These are phyloP conservation scores for Margaritispora aquatica DNA, from an alignment of 495 filamentous ascomycete genomes.

Conservation along the genomic window DNA sequence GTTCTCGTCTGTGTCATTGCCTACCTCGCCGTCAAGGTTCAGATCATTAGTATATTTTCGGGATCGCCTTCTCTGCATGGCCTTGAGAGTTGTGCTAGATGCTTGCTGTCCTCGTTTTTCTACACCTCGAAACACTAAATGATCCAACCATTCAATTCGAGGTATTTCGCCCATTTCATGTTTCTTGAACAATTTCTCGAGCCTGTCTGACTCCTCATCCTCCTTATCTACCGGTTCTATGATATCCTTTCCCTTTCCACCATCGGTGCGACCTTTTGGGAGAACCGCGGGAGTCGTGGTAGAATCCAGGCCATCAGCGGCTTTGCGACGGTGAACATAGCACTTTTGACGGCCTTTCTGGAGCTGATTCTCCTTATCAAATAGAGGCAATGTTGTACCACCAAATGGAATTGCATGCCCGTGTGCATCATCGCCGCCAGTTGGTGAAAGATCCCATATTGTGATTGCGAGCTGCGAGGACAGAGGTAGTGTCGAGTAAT, in stretches of 20 bases:
- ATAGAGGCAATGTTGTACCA: constrained; percentile 83
- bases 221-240: constrained; percentile 44
- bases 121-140: constrained; percentile 79
- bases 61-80: constrained; percentile 21
- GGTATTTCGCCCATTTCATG: constrained; percentile 97
- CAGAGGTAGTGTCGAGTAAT: constrained; percentile 70
- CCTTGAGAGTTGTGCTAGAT: constrained; percentile 26
- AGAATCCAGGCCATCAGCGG: constrained; percentile 79
- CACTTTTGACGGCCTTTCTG: constrained; percentile 93
- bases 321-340: constrained; percentile 69
- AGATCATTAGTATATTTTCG: constrained; percentile 17
- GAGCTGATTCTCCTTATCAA: constrained; percentile 83
- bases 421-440: constrained; percentile 53
- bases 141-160: constrained; percentile 89
- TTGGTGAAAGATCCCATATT: constrained; percentile 87
- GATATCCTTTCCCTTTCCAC: constrained; percentile 9
- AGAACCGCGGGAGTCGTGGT: constrained; percentile 70
- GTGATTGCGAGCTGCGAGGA: constrained; percentile 86
- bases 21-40: constrained; percentile 21
- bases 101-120: constrained; percentile 66
- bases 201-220: constrained; percentile 68
- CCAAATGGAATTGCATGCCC: constrained; percentile 86
- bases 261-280: constrained; percentile 26
- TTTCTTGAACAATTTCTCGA: constrained; percentile 89
- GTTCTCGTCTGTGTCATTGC: constrained; percentile 30